Evolutionary conservation across 768 basidiomycete genomes (phyloP), one percentile per base, ranked within the genome.

Genomic region (Lentinus brumalis): DNA sequence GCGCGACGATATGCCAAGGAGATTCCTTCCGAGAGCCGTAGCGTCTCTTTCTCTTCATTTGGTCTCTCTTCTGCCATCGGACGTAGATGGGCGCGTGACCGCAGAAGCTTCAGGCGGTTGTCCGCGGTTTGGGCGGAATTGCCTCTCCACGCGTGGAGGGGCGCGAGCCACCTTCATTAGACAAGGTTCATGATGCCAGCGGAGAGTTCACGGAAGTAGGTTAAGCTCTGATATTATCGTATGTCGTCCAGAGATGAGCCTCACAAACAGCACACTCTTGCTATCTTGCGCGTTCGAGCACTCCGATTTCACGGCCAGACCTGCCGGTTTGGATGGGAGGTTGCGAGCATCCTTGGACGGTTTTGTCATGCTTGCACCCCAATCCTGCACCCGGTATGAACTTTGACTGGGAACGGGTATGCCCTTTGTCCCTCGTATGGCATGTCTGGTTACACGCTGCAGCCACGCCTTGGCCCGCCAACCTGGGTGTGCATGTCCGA

Each of bases 381-480:
- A 56, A 49, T 59, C 62, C 61, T 68, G 60, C 68, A 63, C 63
- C 57, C 67, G 60, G 63, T 54, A 60, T 60, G 60, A 68, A 56
- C 57, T 57, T 59, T 60, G 68, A 55, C 59, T 62, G 69, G 50
- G 68, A 66, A 50, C 50, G 53, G 64, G 61, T 50, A 56, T 57
- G 53, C 73, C 80, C 78, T 79, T 81, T 82, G 77, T 80, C 72
- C 82, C 83, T 77, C 76, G 78, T 81, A 77, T 78, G 82, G 78
- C 75, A 81, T 16, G 75, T 71, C 71, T 75, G 72, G 79, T 26
- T 26, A 83, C 84, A 85, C 79, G 86, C 83, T 78, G 82, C 76
- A 76, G 78, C 78, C 88, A 85, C 85, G 87, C 82, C 56, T 82
- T 83, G 78, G 82, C 79, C 82, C 86, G 81, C 84, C 85, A 81